Evolutionary conservation across 2,329 filamentous ascomycete genomes (phyloP).

Genomic region (Sclerotinia minor): DNA sequence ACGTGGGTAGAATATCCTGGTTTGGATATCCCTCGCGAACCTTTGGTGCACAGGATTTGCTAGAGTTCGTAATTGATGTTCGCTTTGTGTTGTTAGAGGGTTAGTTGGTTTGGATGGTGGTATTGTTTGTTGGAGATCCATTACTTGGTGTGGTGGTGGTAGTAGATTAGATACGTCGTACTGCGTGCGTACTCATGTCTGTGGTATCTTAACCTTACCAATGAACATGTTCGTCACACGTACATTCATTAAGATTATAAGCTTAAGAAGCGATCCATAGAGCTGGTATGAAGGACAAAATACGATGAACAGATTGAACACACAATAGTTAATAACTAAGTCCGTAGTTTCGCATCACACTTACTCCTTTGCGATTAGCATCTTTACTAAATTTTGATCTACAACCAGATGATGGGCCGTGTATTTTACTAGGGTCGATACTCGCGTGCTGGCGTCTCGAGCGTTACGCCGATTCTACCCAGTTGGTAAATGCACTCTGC

Average conservation of each 20-base stretch:
- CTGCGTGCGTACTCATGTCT: neutral
- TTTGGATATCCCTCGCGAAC: neutral
- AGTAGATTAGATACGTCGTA: no score
- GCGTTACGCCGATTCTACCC: conserved; percentile 17
- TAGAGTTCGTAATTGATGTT: neutral
- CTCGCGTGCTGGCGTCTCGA: neutral
- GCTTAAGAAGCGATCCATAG: neutral
- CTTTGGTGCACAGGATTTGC: neutral
- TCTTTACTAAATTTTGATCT: neutral
- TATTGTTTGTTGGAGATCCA: neutral
- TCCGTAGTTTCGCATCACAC: neutral
- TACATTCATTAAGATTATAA: neutral
- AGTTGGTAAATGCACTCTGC: no score
- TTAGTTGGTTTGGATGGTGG: neutral
- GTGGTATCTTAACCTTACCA: neutral
- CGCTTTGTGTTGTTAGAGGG: neutral
- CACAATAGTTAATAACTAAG: neutral
- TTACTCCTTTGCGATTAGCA: conserved; percentile 12
- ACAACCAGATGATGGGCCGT: neutral
- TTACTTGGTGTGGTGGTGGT: no score
- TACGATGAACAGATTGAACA: neutral
- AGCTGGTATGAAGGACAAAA: neutral
- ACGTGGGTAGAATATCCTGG: neutral
- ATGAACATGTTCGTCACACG: neutral
- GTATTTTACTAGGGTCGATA: neutral